Evolutionary conservation across 2,329 filamentous ascomycete species (phyloP), one percentile per base, ranked within the genome.

Genomic region (Ustulina deusta): DNA sequence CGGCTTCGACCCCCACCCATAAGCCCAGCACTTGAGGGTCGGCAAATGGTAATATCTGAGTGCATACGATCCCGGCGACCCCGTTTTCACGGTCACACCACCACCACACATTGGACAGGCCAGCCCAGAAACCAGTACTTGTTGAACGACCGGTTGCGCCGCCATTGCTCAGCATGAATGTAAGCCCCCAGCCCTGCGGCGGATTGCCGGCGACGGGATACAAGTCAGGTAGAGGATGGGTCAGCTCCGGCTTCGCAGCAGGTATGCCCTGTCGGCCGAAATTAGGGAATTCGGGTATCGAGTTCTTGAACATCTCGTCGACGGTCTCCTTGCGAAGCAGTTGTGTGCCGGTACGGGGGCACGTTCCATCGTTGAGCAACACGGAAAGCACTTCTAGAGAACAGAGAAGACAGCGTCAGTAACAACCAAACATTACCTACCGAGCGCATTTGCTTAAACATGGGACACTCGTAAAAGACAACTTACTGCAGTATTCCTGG

Each of bases 161-260:
- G 22, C 78, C 75, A 17, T 77, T 86, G 13, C 44, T 68, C 44
- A 89, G 76, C 82, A 89, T 86, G 56, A 88, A 88, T 0, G 82
- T 85, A 36, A 91, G 78, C 0, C 89, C 88, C 88, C 88, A 91
- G 11, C 90, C 90, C 73, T 91, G 89, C 0, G 88, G 85, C 48
- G 82, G 83, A 66, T 85, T 73, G 0, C 76, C 74, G 0, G 77
- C 55, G 1, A 81, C 74, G 0, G 81, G 81, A 71, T 86, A 90
- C 13, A 90, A 61, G 34, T 89, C 85, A 0, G 81, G 78, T 1
- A 84, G 68, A 0, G 77, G 74, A 70, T 86, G 85, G 1, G 83
- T 82, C 9, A 86, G 77, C 15, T 83, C 78, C 0, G 83, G 82
- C 68, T 87, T 87, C 0, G 84, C 78, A 1, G 82, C 81, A 0